Conservation (phyloP, 345 rosid genomes). For the Mangifera indica region DNA sequence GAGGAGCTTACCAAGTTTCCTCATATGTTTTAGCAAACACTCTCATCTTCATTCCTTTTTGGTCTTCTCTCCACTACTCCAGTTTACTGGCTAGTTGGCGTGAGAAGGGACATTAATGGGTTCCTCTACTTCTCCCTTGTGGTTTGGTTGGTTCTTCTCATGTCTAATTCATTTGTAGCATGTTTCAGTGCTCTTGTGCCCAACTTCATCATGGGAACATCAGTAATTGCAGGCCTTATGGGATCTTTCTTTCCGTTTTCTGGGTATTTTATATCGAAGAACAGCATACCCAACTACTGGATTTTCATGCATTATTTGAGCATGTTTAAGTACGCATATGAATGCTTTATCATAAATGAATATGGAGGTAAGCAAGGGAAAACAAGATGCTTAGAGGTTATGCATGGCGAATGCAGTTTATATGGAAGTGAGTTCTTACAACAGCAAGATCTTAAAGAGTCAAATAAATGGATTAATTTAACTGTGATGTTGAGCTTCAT, state of each 20-base stretch:
- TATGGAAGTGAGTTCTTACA: constrained; percentile 53
- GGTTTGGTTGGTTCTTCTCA: constrained; percentile 71
- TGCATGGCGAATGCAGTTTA: too few species aligned
- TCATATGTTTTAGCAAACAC: too few species aligned
- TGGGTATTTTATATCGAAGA: constrained; percentile 71
- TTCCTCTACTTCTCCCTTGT: constrained; percentile 71
- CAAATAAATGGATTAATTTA: constrained; percentile 76
- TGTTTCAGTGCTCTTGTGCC: constrained; percentile 93
- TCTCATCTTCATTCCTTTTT: constrained; percentile 70
- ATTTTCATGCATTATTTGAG: constrained; percentile 84
- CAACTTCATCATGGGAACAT: constrained; percentile 90
- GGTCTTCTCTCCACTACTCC: constrained; percentile 67
- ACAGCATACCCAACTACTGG: constrained; percentile 74
- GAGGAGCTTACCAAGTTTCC: too few species aligned
- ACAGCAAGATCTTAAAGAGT: constrained; percentile 57
- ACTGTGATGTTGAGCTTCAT: constrained; percentile 70
- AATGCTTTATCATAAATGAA: constrained; percentile 75
- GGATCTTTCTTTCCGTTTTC: constrained; percentile 93
- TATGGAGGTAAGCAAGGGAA: constrained; percentile 56
- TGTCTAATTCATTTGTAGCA: constrained; percentile 87
- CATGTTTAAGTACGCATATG: constrained; percentile 80
- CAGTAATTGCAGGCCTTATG: constrained; percentile 81
- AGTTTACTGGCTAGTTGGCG: constrained; percentile 85
- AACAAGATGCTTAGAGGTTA: constrained; percentile 38
- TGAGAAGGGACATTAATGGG: constrained; percentile 54